phyloP scores from a whole-genome alignment of 192 early-diverging fungal species.

The Coemansia guatemalensis region DNA sequence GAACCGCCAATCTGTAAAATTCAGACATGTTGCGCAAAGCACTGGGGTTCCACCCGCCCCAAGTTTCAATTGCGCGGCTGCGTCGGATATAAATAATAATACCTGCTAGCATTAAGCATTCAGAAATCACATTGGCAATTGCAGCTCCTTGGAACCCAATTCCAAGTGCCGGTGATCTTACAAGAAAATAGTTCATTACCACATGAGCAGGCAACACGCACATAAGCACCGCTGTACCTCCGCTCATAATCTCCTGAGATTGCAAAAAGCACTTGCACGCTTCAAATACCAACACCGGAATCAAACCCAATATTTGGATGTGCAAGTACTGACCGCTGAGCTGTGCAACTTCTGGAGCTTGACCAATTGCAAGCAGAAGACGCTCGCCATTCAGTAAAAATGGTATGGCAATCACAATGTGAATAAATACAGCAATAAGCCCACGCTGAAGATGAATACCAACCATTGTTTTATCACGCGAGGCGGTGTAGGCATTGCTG shows the following conservation, averaged over 20 bases:
- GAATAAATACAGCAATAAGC: slow-evolving; percentile 64
- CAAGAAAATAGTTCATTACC: slow-evolving; percentile 72
- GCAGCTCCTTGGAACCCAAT: slow-evolving; percentile 83
- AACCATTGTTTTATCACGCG: slow-evolving; percentile 56
- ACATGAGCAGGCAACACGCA: slow-evolving; percentile 70
- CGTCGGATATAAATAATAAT: slow-evolving; percentile 61
- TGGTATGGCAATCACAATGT: slow-evolving; percentile 66
- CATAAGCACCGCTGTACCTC: slow-evolving; percentile 65
- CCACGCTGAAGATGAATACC: slow-evolving; percentile 71
- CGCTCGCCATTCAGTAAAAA: slow-evolving; percentile 66
- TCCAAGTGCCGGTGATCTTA: slow-evolving; percentile 60
- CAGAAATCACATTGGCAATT: slow-evolving; percentile 66
- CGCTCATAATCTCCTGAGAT: slow-evolving; percentile 83
- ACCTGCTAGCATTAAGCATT: slow-evolving; percentile 65
- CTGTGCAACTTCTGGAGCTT: slow-evolving; percentile 67
- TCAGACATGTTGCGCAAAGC: slow-evolving; percentile 62
- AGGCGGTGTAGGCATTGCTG: slow-evolving; percentile 62
- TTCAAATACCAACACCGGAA: slow-evolving; percentile 75
- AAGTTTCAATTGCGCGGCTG: slow-evolving; percentile 66
- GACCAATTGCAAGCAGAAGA: slow-evolving; percentile 66
- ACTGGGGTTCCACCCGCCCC: slow-evolving; percentile 80
- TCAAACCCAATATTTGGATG: slow-evolving; percentile 66
- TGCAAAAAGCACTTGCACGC: slow-evolving; percentile 79
- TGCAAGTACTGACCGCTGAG: slow-evolving; percentile 60
- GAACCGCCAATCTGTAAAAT: slow-evolving; percentile 68